These are phyloP conservation scores for Chenopodium album DNA, from an alignment of 148 eudicot genomes.

Conservation along the genomic window DNA sequence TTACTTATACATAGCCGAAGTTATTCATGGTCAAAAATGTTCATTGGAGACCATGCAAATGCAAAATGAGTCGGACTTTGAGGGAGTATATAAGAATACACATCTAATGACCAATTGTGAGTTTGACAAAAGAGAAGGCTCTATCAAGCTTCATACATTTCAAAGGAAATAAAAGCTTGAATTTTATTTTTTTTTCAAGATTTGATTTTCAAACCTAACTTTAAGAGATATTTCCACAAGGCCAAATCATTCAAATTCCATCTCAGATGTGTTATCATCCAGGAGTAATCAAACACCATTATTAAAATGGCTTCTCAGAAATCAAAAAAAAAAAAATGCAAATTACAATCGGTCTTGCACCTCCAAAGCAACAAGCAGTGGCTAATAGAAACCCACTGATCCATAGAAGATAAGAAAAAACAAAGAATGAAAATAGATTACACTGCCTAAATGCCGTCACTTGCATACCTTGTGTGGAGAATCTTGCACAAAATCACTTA, in stretches of 20 bases:
- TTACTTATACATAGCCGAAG: too few relatives aligned
- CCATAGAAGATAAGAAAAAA: neutral
- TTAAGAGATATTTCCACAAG: too few relatives aligned
- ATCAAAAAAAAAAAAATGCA: neutral
- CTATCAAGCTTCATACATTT: too few relatives aligned
- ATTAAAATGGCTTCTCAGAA: neutral
- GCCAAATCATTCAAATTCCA: neutral
- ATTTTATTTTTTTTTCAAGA: too few relatives aligned
- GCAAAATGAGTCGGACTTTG: too few relatives aligned
- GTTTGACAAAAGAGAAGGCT: neutral
- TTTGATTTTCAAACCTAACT: too few relatives aligned
- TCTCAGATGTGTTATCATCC: neutral
- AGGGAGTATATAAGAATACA: neutral
- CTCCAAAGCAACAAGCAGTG: neutral
- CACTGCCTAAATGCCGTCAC: neutral
- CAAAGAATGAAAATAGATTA: neutral
- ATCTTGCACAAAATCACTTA: conserved; percentile 62
- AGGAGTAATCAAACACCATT: neutral
- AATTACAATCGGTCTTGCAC: neutral
- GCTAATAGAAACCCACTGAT: neutral
- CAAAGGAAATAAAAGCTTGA: too few relatives aligned
- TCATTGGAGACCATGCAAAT: too few relatives aligned
- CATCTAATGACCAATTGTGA: neutral
- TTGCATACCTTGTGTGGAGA: conserved; percentile 81
- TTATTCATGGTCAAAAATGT: too few relatives aligned